A percentile compares a stretch with the other conserved stretches of the same genome.
Conservation (phyloP, 2,329 filamentous ascomycete species). For the Diaporthe vexans region DNA sequence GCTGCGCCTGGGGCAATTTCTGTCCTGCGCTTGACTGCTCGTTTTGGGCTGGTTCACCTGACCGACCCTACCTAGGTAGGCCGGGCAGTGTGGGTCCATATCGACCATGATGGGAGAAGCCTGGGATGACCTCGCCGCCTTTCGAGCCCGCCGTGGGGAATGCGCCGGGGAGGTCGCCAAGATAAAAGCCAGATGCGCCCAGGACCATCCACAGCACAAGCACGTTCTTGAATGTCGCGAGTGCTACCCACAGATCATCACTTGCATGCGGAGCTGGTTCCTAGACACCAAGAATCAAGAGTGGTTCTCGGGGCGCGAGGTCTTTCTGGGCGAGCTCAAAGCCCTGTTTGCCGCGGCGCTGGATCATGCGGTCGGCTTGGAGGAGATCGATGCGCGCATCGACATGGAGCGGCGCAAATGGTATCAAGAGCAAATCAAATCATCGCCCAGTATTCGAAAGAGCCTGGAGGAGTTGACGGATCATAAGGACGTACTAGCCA, state of each 20-base stretch:
- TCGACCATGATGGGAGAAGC: slow-evolving; percentile 31
- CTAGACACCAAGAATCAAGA: slow-evolving; percentile 51
- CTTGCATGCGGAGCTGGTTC: slow-evolving; percentile 59
- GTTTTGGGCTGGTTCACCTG: neutral
- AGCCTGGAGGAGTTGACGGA: slow-evolving; percentile 43
- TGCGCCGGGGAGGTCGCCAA: slow-evolving; percentile 58
- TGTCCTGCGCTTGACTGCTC: slow-evolving; percentile 15
- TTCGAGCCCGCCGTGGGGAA: slow-evolving; percentile 43
- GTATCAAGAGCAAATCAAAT: slow-evolving; percentile 57
- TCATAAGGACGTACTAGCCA: slow-evolving; percentile 37
- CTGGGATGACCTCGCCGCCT: slow-evolving; percentile 25
- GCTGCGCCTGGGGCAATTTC: slow-evolving; percentile 18
- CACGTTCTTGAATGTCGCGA: slow-evolving; percentile 61
- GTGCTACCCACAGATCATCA: slow-evolving; percentile 63
- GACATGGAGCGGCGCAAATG: slow-evolving; percentile 66
- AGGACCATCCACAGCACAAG: slow-evolving; percentile 56
- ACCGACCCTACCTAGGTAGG: neutral
- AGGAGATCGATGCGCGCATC: slow-evolving; percentile 64
- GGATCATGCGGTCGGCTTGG: slow-evolving; percentile 57
- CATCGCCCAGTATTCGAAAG: slow-evolving; percentile 43
- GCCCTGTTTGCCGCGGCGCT: slow-evolving; percentile 63
- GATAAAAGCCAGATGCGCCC: slow-evolving; percentile 59
- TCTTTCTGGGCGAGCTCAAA: slow-evolving; percentile 65
- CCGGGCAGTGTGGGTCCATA: slow-evolving; percentile 24
- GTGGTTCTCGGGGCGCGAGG: slow-evolving; percentile 66